phyloP scores from a whole-genome alignment of 208 protist species.

The Leishmania tropica region DNA sequence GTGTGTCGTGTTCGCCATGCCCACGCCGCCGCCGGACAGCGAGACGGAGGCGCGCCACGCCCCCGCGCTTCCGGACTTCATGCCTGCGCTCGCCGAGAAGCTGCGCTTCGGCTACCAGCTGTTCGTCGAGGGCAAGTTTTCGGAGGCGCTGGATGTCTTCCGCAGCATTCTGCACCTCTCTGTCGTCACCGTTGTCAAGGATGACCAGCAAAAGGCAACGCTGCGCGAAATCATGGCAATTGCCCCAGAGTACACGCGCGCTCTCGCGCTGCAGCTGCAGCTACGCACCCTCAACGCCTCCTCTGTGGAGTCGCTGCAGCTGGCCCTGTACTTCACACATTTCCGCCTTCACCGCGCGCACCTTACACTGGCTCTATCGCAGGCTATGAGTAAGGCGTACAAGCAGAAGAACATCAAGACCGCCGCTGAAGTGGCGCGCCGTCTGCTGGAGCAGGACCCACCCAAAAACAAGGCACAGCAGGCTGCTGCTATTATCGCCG shows the following conservation, averaged over 20 bases:
- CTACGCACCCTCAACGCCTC: slow-evolving; percentile 59
- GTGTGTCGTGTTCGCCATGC: slow-evolving; percentile 44
- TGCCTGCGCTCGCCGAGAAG: slow-evolving; percentile 71
- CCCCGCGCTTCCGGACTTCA: slow-evolving; percentile 55
- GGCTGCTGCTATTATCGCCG: slow-evolving; percentile 90
- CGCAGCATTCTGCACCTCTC: slow-evolving; percentile 76
- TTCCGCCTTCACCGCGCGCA: slow-evolving; percentile 95
- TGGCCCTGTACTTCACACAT: slow-evolving; percentile 98
- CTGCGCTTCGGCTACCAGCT: slow-evolving; percentile 80
- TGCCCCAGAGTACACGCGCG: slow-evolving; percentile 71
- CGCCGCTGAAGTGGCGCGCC: slow-evolving; percentile 90
- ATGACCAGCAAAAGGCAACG: slow-evolving; percentile 50
- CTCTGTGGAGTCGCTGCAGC: slow-evolving; percentile 71
- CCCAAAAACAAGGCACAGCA: slow-evolving; percentile 83
- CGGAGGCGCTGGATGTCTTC: slow-evolving; percentile 86
- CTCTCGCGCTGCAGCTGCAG: slow-evolving; percentile 79
- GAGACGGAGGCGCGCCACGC: slow-evolving; percentile 41
- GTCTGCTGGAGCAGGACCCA: slow-evolving; percentile 95
- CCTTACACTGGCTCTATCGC: slow-evolving; percentile 88
- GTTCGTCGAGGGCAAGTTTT: slow-evolving; percentile 93
- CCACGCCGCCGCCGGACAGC: slow-evolving; percentile 37
- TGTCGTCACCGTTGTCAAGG: slow-evolving; percentile 80
- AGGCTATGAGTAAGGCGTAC: slow-evolving; percentile 93
- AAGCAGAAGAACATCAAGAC: slow-evolving; percentile 93
- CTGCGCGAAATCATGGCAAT: slow-evolving; percentile 65